Evolutionary conservation across 257 asterid species (phyloP), one percentile per base, ranked within the genome.

Genomic region (Cinchona pubescens): DNA sequence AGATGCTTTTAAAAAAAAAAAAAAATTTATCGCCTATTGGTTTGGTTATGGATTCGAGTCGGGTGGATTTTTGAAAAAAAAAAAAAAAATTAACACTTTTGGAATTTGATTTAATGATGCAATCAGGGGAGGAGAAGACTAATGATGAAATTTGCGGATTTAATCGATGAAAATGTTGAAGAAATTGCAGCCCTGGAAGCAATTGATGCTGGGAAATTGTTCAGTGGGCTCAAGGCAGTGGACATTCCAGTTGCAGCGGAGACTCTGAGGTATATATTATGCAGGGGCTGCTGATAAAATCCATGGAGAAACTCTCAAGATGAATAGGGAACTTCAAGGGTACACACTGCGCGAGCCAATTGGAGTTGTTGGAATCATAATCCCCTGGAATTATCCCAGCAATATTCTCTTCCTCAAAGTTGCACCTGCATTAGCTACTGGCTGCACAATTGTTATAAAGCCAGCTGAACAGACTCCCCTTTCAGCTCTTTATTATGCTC

Each of bases 241-340:
- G 85, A 81, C 30, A 43, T 81, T 34, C 85, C 85, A 3, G 78
- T 15, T 14, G 85, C 72, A 18, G 74, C 75, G 7, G 82, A 70
- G 58, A 58, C 79, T 29, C 14, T 81, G 30, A 68, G 82, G 40
- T 81, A n/a, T n/a, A n/a, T n/a, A 77, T 58, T 81, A 68, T 42
- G 85, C 80, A 0, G 85, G 85, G 0, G 82, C 82, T 11, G 85
- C 77, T n/a, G 85, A 81, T 70, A 81, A 81, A 71, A 78, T 81
- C 72, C 85, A 81, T 16, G 85, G 85, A 35, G 85, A 81, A 58
- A 78, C 82, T 55, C 19, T 82, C 27, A 79, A 79, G 73, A 72
- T 76, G 86, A 49, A 71, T 0, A 72, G 79, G 72, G 76, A 76
- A 9, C 67, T 76, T 38, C 86, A 79, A 35, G 83, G 76, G 2